These are phyloP conservation scores for Talaromyces trachyspermus DNA, from an alignment of 495 filamentous ascomycete genomes.

Conservation along the genomic window DNA sequence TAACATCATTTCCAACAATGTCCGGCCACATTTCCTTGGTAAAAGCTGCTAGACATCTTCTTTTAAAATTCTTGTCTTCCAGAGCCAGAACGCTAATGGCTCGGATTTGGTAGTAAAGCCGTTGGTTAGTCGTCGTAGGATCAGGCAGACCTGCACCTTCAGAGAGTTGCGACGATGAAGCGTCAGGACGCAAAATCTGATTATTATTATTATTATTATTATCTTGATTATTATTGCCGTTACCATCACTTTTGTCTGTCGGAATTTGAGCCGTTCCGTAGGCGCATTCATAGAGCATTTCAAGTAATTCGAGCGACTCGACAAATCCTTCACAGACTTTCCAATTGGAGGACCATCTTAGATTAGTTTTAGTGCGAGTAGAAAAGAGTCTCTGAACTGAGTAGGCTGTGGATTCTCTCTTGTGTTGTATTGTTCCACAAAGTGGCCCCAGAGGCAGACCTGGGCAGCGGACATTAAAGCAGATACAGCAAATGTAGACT, in stretches of 20 bases:
- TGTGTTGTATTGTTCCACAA: not conserved
- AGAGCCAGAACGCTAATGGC: not conserved
- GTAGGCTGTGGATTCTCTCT: not conserved
- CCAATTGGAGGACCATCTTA: constrained; percentile 1
- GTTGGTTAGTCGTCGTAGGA: not conserved
- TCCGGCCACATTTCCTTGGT: not conserved
- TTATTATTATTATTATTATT: not conserved
- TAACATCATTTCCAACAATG: not conserved
- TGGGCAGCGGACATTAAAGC: constrained; percentile 1
- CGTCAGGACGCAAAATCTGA: not conserved
- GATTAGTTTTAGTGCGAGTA: not conserved
- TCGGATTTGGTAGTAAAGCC: constrained; percentile 1
- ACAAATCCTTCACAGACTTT: not conserved
- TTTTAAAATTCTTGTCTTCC: constrained; percentile 1
- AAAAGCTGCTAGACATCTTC: not conserved
- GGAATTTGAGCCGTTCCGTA: not conserved
- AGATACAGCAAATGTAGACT: not conserved
- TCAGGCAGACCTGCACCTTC: not conserved
- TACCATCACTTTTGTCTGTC: not conserved
- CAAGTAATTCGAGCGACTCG: not conserved
- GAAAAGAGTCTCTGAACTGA: not conserved
- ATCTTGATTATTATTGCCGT: no score
- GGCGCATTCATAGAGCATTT: not conserved
- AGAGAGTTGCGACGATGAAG: not conserved
- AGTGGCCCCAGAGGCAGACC: constrained; percentile 1